These are phyloP conservation scores for Cystobasidium sp. DNA, from an alignment of 1,284 basidiomycete genomes.

Conservation along the genomic window DNA sequence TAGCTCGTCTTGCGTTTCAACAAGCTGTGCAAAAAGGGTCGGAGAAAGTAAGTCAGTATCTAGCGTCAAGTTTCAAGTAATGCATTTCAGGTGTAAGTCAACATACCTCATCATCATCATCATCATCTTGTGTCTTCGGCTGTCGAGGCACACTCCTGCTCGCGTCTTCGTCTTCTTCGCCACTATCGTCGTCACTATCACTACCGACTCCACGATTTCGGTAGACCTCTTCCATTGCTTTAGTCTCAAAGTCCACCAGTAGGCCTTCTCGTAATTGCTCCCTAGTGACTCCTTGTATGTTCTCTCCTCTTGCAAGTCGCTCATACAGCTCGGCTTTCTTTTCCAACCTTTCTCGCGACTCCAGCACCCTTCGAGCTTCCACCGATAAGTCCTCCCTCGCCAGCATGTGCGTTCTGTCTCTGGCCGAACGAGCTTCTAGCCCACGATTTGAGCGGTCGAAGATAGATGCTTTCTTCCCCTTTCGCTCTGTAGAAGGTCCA, in stretches of 20 bases:
- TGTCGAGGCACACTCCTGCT: conserved; percentile 66
- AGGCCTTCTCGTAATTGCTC: conserved; percentile 75
- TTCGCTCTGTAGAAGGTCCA: conserved; percentile 14
- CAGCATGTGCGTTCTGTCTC: conserved; percentile 37
- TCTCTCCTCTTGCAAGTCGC: conserved; percentile 45
- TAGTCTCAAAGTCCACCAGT: conserved; percentile 82
- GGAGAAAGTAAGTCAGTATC: conserved; percentile 1
- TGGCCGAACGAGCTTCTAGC: conserved; percentile 31
- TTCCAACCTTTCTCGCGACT: conserved; percentile 45
- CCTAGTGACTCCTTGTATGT: conserved; percentile 65
- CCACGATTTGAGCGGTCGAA: conserved; percentile 42
- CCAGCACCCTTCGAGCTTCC: conserved; percentile 33
- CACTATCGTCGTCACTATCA: conserved; percentile 60
- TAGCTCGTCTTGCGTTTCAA: conserved; percentile 85
- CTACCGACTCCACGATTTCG: conserved; percentile 60
- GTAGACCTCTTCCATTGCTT: conserved; percentile 62
- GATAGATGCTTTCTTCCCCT: conserved; percentile 23
- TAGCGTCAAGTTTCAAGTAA: not conserved
- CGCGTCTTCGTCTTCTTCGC: conserved; percentile 48
- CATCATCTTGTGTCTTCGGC: conserved; percentile 57
- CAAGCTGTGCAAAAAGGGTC: conserved; percentile 69
- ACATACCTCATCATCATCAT: conserved; percentile 46
- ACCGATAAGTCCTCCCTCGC: conserved; percentile 22
- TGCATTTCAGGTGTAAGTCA: conserved; percentile 31
- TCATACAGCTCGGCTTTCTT: conserved; percentile 51